Percentiles rank a stretch among this genome's conserved stretches.
These are phyloP conservation scores for Aureobasidium sp. DNA, from an alignment of 2,329 filamentous ascomycete genomes.

Conservation along the genomic window DNA sequence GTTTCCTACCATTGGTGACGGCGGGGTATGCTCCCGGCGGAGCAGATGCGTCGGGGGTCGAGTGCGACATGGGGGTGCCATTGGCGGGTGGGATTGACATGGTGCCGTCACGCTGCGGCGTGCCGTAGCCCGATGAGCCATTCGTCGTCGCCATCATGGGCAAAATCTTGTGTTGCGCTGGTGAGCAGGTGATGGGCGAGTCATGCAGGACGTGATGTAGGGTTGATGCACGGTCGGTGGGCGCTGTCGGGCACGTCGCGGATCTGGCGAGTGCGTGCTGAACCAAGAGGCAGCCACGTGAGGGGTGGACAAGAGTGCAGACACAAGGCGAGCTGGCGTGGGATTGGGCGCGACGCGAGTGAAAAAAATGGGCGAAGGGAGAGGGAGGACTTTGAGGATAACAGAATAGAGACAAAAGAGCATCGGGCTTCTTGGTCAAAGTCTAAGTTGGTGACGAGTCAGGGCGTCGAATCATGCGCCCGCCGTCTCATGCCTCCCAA, in stretches of 20 bases:
- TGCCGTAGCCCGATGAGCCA: constrained; percentile 8
- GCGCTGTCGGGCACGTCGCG: neutral
- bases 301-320: neutral
- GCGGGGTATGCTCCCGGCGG: constrained; percentile 5
- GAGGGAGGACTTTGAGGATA: neutral
- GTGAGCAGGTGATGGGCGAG: neutral
- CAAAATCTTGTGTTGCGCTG: neutral
- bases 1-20: constrained; percentile 22
- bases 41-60: neutral
- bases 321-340: neutral
- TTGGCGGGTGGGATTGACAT: neutral
- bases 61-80: neutral
- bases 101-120: constrained; percentile 6
- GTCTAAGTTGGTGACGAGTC: neutral
- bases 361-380: neutral
- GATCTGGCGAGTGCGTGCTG: neutral
- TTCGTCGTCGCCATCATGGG: constrained; percentile 7
- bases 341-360: neutral
- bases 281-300: neutral
- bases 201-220: neutral
- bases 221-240: neutral
- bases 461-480: neutral
- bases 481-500: neutral
- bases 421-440: neutral
- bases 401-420: neutral